Evolutionary conservation across 805 yeast genomes (phyloP), one percentile per base, ranked within the genome.

Genomic region (Peterozyma xylosa): DNA sequence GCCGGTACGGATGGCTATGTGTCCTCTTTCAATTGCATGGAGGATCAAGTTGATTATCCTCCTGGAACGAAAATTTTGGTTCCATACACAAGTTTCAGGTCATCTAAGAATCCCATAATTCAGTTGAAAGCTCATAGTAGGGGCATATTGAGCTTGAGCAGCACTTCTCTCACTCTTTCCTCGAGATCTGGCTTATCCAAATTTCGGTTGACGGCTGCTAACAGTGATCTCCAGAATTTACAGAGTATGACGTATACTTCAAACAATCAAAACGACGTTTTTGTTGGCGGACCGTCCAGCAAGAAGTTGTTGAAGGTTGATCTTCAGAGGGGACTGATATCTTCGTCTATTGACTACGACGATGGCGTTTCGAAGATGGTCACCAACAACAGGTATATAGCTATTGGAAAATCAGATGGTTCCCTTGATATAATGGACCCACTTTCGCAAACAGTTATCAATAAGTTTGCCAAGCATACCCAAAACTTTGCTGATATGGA

Each of bases 1-100:
- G 96, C 95, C 14, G 93, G 86, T 57, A 59, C 76, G 1, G 70
- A 67, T 34, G 86, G 90, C 3, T 60, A 69, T 37, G 54, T 71
- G 0, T 60, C 68, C 3, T 65, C 73, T 2, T 70, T 52, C 43
- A 41, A 37, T 21, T 21, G 27, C 27, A 21, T 21, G 27, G 27
- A 21, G 27, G 27, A 21, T 21, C 38, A 37, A n/a, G 29, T 41
- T 9, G 47, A 45, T 32, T 13, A 32, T 32, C 34, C 34, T 11
- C 13, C 13, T 32, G 13, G 13, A 13, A 32, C 34, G 5, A 67
- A 71, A 10, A 64, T 67, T 10, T 60, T 81, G 39, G 63, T 66
- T 5, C 72, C 81, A 2, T 86, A 84, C 54, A 73, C 82, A 3
- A 64, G 84, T 30, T 77, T 76, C 45, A 59, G 64, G 16, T 82